phyloP scores from a whole-genome alignment of 352 stramenopile species.

The Phytophthora constricta region DNA sequence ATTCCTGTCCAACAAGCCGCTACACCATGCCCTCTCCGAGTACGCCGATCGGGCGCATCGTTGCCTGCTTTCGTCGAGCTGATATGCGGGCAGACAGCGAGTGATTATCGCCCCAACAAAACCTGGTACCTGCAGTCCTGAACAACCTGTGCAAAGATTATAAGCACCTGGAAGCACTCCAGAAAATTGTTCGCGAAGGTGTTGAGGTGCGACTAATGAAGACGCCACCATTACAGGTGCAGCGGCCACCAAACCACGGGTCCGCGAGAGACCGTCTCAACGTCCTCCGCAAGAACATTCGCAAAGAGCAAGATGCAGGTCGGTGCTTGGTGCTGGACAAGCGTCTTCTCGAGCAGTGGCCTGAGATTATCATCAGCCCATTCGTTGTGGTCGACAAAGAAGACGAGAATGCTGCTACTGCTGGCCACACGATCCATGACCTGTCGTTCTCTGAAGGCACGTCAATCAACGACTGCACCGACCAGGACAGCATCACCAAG shows the following conservation, averaged over 20 bases:
- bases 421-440: constrained; percentile 1
- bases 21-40: background rate
- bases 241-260: background rate
- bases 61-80: background rate
- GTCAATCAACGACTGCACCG: constrained; percentile 4
- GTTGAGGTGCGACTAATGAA: background rate
- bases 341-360: constrained; percentile 3
- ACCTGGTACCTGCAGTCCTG: background rate
- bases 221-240: background rate
- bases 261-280: background rate
- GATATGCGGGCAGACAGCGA: background rate
- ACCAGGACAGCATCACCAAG: constrained; percentile 6
- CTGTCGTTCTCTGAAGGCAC: constrained; percentile 4
- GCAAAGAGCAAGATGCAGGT: constrained; percentile 12
- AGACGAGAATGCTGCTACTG: background rate
- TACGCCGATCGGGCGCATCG: background rate
- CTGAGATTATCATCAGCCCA: background rate
- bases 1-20: background rate
- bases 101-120: background rate
- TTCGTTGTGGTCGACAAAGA: constrained; percentile 9
- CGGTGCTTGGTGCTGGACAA: constrained; percentile 8
- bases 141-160: background rate
- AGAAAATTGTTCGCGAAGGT: background rate
- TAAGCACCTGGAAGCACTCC: background rate
- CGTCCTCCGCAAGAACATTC: constrained; percentile 10